Percentiles rank a stretch among this genome's conserved stretches.
Evolutionary conservation across 257 asterid genomes (phyloP).

Genomic region (Paraleonurus japonicus): DNA sequence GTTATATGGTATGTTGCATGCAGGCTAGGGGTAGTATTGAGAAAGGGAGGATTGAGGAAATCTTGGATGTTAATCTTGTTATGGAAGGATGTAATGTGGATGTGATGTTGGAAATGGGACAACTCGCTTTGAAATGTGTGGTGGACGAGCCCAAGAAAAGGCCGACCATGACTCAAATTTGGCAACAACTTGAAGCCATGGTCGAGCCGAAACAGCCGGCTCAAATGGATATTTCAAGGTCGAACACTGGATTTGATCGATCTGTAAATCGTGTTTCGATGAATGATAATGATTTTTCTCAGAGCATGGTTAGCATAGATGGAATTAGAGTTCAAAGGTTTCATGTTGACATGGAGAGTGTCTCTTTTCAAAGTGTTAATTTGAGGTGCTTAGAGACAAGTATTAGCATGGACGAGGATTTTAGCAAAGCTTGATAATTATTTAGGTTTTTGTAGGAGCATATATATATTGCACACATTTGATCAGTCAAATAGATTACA

Average conservation of each 20-base stretch:
- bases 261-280: not conserved
- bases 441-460: not conserved
- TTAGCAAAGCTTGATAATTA: slow-evolving; percentile 8
- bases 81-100: slow-evolving; percentile 52
- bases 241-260: not conserved
- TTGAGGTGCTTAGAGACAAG: slow-evolving; percentile 49
- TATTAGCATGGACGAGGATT: slow-evolving; percentile 25
- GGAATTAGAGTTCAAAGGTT: slow-evolving; percentile 51
- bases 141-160: slow-evolving; percentile 52
- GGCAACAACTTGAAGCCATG: slow-evolving; percentile 54
- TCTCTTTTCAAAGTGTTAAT: slow-evolving; percentile 19
- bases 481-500: not conserved
- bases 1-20: slow-evolving; percentile 15
- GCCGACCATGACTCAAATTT: slow-evolving; percentile 63
- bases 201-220: slow-evolving; percentile 13
- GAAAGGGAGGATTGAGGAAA: slow-evolving; percentile 34
- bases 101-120: slow-evolving; percentile 60
- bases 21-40: slow-evolving; percentile 62
- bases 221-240: not conserved
- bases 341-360: slow-evolving; percentile 35
- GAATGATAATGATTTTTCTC: slow-evolving; percentile 27
- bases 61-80: slow-evolving; percentile 49
- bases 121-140: slow-evolving; percentile 52
- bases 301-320: slow-evolving; percentile 45
- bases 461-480: too few relatives aligned